These are phyloP conservation scores for Peronospora belbahrii DNA, from an alignment of 352 stramenopile species.

Conservation along the genomic window DNA sequence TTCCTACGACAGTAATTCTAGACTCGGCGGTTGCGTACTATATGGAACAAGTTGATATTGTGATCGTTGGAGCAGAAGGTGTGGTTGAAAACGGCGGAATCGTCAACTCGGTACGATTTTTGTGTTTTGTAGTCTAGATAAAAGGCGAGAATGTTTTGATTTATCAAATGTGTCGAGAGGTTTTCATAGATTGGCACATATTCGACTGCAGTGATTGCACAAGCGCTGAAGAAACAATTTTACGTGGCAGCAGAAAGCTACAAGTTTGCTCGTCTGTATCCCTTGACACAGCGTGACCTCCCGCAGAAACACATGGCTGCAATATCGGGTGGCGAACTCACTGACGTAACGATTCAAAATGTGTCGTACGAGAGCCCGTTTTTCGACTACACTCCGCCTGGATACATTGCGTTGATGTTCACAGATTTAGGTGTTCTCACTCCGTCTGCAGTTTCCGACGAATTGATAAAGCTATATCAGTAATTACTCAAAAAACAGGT, in stretches of 20 bases:
- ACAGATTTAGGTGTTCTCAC: constrained; percentile 97
- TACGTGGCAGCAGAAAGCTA: constrained; percentile 98
- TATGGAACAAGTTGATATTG: constrained; percentile 95
- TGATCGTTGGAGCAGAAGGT: constrained; percentile 93
- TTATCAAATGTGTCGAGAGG: neutral
- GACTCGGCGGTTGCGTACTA: constrained; percentile 94
- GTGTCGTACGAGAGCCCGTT: constrained; percentile 85
- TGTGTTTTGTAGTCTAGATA: neutral
- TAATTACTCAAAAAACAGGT: constrained; percentile 36
- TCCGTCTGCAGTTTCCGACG: constrained; percentile 95
- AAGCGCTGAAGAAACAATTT: constrained; percentile 94
- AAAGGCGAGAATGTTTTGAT: neutral
- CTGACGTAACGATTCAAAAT: constrained; percentile 33
- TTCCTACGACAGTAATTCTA: constrained; percentile 92
- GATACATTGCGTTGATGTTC: constrained; percentile 98
- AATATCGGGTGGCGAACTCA: constrained; percentile 22
- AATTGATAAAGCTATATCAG: constrained; percentile 98
- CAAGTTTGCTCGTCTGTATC: constrained; percentile 97
- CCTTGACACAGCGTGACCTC: constrained; percentile 94
- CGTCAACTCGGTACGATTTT: constrained; percentile 89
- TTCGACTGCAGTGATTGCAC: constrained; percentile 89
- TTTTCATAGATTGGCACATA: constrained; percentile 90
- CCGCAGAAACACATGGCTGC: constrained; percentile 64
- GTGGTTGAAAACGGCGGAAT: constrained; percentile 97
- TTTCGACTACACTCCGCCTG: constrained; percentile 95